Percentiles rank a stretch among this genome's conserved stretches.
phyloP scores from a whole-genome alignment of 352 stramenopile genomes.

The Globisporangium solare region DNA sequence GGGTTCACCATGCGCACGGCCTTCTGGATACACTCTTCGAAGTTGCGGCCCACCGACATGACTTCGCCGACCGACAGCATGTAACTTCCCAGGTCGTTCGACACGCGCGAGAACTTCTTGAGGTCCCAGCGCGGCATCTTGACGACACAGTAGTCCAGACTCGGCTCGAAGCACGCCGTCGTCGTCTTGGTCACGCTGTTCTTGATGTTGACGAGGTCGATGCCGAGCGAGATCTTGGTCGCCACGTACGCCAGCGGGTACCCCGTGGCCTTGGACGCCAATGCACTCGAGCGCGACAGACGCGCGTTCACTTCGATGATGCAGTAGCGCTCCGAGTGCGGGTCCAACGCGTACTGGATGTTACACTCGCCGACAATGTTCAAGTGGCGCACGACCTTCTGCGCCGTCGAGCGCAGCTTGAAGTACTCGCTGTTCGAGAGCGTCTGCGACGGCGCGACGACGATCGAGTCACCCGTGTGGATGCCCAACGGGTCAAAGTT shows the following conservation, averaged over 20 bases:
- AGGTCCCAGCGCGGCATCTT: constrained; percentile 98
- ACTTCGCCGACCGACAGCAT: constrained; percentile 98
- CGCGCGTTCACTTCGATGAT: constrained; percentile 99
- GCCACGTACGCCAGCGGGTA: constrained; percentile 98
- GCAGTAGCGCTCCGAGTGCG: constrained; percentile 93
- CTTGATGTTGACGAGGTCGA: constrained; percentile 92
- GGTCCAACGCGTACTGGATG: constrained; percentile 98
- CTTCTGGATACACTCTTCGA: constrained; percentile 98
- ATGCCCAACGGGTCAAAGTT: constrained; percentile 98
- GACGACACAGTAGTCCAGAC: constrained; percentile 96
- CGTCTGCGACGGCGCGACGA: constrained; percentile 96
- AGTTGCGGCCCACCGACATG: constrained; percentile 95
- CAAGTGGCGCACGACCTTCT: constrained; percentile 96
- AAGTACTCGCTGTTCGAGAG: constrained; percentile 97
- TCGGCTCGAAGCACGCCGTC: constrained; percentile 97
- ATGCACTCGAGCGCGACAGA: constrained; percentile 95
- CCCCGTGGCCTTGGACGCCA: constrained; percentile 98
- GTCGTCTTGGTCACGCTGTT: constrained; percentile 97
- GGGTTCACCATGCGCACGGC: constrained; percentile 96
- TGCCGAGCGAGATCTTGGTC: constrained; percentile 96
- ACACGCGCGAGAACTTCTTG: constrained; percentile 95
- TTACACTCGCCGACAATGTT: constrained; percentile 98
- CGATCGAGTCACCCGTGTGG: constrained; percentile 98
- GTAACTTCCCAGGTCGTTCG: constrained; percentile 92
- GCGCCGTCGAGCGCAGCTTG: constrained; percentile 95